Evolutionary conservation across 225 moss, liverwort and hornwort species (phyloP).

Genomic region (Physcomitrellopsis africana): DNA sequence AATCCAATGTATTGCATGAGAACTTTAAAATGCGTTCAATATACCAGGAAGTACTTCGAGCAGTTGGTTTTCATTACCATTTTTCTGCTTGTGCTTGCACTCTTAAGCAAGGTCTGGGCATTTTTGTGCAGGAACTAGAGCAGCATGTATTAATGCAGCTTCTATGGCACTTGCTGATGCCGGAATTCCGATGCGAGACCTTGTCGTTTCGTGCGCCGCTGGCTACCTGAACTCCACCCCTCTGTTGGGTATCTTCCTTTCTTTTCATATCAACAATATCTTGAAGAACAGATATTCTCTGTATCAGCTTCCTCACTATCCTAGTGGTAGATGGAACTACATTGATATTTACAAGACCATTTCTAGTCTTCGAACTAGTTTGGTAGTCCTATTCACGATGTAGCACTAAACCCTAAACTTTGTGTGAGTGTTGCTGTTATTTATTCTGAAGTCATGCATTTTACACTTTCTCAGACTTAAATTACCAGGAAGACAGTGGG

Average conservation of each 20-base stretch:
- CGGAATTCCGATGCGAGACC: slow-evolving; percentile 95
- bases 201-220: slow-evolving; percentile 91
- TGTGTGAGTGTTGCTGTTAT: not conserved
- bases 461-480: slow-evolving; percentile 63
- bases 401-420: not conserved
- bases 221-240: slow-evolving; percentile 86
- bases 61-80: no score
- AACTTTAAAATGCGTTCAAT: no score
- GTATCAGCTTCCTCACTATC: no score
- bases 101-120: not conserved
- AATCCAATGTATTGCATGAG: no score
- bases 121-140: slow-evolving; percentile 69
- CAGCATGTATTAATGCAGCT: slow-evolving; percentile 95
- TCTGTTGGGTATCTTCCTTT: slow-evolving; percentile 67
- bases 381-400: not conserved
- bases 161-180: slow-evolving; percentile 95
- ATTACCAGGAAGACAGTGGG: slow-evolving; percentile 87
- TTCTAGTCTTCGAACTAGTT: no score
- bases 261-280: not conserved
- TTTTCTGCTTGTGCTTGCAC: no score
- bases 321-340: no score
- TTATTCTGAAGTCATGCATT: not conserved
- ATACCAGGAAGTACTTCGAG: no score
- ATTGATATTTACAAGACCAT: no score
- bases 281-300: no score